phyloP scores from a whole-genome alignment of 176 grass and related monocot species.

The Stipa capillata region DNA sequence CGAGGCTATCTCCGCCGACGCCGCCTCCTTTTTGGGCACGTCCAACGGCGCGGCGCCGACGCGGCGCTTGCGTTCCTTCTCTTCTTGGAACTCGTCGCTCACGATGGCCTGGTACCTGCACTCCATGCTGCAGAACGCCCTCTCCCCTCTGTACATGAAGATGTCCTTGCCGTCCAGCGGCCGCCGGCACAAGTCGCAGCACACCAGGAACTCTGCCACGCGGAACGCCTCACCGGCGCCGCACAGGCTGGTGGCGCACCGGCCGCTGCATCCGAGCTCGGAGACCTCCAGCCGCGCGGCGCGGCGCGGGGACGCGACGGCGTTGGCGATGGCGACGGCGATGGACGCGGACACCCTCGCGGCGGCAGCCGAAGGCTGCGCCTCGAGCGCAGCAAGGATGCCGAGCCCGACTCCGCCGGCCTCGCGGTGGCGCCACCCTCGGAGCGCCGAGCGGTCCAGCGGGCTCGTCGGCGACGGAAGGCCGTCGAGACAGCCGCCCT shows the following conservation, averaged over 20 bases:
- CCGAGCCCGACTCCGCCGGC: conserved; percentile 61
- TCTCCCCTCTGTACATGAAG: conserved; percentile 87
- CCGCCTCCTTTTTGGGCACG: background rate
- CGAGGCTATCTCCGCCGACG: conserved; percentile 15
- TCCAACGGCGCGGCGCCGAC: background rate
- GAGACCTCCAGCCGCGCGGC: conserved; percentile 44
- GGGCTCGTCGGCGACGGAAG: conserved; percentile 32
- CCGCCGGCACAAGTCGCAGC: conserved; percentile 59
- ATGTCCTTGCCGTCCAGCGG: conserved; percentile 72
- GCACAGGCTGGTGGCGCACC: conserved; percentile 38
- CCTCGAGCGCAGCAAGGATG: conserved; percentile 61
- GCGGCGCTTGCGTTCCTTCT: conserved; percentile 39
- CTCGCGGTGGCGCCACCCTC: conserved; percentile 36
- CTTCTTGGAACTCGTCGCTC: conserved; percentile 59
- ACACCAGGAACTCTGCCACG: conserved; percentile 58
- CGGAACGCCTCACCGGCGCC: conserved; percentile 11
- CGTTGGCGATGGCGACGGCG: conserved; percentile 2
- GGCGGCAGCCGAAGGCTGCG: background rate
- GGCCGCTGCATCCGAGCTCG: conserved; percentile 42
- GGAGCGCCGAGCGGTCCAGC: conserved; percentile 26
- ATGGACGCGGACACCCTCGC: background rate
- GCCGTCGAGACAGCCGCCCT: background rate
- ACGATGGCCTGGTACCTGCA: conserved; percentile 72
- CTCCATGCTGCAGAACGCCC: conserved; percentile 87
- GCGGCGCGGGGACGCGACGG: conserved; percentile 15